Evolutionary conservation across 257 asterid genomes (phyloP).

Genomic region (Datura wrightii): DNA sequence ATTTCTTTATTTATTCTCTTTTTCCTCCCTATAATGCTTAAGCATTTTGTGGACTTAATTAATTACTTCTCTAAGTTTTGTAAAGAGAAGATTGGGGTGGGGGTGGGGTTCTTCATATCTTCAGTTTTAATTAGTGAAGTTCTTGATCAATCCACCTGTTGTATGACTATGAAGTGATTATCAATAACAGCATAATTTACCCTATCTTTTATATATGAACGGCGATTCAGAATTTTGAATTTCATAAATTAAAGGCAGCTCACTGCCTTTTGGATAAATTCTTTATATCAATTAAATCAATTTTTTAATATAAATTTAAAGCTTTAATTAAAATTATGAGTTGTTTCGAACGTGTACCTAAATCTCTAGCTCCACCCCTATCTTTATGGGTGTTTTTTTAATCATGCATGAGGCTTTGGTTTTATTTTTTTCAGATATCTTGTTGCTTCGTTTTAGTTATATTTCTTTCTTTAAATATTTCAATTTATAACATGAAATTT

Average conservation of each 20-base stretch:
- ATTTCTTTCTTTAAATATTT: too few species aligned
- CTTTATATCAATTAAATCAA: background rate
- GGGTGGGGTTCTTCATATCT: too few species aligned
- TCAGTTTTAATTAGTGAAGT: background rate
- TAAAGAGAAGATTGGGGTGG: too few species aligned
- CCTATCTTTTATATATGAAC: background rate
- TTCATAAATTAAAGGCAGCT: too few species aligned
- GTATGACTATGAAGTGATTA: slow-evolving; percentile 20
- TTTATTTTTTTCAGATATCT: too few species aligned
- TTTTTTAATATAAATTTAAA: background rate
- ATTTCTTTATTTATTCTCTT: background rate
- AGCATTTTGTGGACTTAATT: background rate
- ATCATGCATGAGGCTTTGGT: too few species aligned
- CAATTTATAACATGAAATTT: too few species aligned
- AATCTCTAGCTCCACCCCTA: too few species aligned
- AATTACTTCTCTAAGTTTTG: background rate
- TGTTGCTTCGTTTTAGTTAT: too few species aligned
- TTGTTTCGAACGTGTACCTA: background rate
- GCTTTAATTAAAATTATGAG: background rate
- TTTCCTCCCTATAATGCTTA: too few species aligned
- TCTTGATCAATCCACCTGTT: background rate
- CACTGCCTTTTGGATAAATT: background rate
- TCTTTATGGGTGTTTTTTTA: too few species aligned
- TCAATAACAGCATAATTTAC: slow-evolving; percentile 2
- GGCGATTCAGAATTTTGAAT: too few species aligned